Percentiles rank a stretch among this genome's conserved stretches.
Evolutionary conservation across 2,329 filamentous ascomycete species (phyloP).

Genomic region (Hypocrella siamensis): DNA sequence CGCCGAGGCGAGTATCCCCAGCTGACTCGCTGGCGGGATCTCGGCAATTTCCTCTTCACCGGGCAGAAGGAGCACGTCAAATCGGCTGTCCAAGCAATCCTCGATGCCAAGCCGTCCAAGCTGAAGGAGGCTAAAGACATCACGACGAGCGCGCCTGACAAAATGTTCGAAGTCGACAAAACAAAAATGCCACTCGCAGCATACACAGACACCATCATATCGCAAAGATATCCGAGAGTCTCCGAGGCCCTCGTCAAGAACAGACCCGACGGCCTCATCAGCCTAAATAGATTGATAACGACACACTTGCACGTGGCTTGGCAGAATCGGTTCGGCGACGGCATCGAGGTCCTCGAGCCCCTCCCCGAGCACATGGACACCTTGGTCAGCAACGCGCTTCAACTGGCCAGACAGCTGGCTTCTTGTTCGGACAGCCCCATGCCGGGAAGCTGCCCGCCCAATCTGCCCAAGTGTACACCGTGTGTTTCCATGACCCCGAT

Average conservation of each 20-base stretch:
- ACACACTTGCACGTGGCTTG: conserved; percentile 75
- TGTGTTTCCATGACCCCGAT: conserved; percentile 50
- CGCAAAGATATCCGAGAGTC: conserved; percentile 50
- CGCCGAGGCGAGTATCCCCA: conserved; percentile 60
- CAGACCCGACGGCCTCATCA: conserved; percentile 43
- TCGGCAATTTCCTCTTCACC: conserved; percentile 58
- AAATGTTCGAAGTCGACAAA: conserved; percentile 49
- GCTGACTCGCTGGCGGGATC: conserved; percentile 57
- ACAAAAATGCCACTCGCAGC: conserved; percentile 56
- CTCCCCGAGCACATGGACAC: conserved; percentile 58
- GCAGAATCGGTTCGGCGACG: conserved; percentile 61
- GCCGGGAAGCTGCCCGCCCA: conserved; percentile 70
- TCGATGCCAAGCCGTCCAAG: conserved; percentile 30
- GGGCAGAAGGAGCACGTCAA: conserved; percentile 51
- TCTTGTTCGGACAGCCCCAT: conserved; percentile 61
- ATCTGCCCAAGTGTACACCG: conserved; percentile 54
- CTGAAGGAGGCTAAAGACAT: conserved; percentile 44
- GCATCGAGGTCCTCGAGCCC: conserved; percentile 72
- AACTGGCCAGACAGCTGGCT: conserved; percentile 60
- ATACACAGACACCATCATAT: conserved; percentile 51
- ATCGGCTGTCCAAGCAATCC: conserved; percentile 42
- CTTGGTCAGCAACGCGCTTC: conserved; percentile 52
- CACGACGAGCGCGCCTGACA: conserved; percentile 41
- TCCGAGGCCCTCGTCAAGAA: conserved; percentile 42
- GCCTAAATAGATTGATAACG: conserved; percentile 63